These are phyloP conservation scores for Botrytis porri DNA, from an alignment of 2,329 filamentous ascomycete species.

Conservation along the genomic window DNA sequence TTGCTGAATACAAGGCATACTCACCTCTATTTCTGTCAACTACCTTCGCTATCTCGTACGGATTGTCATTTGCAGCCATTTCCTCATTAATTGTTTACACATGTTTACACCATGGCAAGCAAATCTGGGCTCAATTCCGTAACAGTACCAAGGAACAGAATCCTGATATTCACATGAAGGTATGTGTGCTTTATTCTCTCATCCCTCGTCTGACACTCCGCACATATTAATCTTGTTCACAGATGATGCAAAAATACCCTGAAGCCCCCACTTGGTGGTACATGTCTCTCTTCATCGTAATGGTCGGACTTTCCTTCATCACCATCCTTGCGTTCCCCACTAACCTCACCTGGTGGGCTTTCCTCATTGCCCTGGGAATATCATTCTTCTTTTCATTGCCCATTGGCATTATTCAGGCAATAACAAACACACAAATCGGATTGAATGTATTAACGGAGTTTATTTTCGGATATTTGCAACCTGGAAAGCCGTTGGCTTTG, in stretches of 20 bases:
- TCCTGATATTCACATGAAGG: conserved; percentile 10
- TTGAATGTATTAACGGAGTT: conserved; percentile 72
- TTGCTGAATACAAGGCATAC: conserved; percentile 63
- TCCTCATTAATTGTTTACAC: conserved; percentile 66
- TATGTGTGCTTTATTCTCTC: not conserved
- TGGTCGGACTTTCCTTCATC: conserved; percentile 21
- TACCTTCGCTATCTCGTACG: conserved; percentile 68
- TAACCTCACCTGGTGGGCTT: conserved; percentile 59
- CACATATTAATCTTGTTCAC: not conserved
- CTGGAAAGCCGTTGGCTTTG: conserved; percentile 66
- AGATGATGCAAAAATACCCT: conserved; percentile 11
- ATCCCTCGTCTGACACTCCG: not conserved
- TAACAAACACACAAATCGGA: conserved; percentile 67
- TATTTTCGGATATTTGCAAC: conserved; percentile 70
- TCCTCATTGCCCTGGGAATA: conserved; percentile 62
- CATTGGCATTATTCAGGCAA: conserved; percentile 66
- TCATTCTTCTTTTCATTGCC: conserved; percentile 62
- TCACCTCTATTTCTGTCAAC: conserved; percentile 72
- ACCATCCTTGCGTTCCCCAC: conserved; percentile 58
- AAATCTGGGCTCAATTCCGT: conserved; percentile 51
- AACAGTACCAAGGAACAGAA: conserved; percentile 6
- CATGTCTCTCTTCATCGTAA: conserved; percentile 17
- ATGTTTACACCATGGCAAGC: conserved; percentile 62
- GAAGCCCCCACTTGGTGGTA: conserved; percentile 9
- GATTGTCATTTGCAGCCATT: conserved; percentile 69